Evolutionary conservation across 805 yeast genomes (phyloP).

Genomic region (Pichia paraexigua): DNA sequence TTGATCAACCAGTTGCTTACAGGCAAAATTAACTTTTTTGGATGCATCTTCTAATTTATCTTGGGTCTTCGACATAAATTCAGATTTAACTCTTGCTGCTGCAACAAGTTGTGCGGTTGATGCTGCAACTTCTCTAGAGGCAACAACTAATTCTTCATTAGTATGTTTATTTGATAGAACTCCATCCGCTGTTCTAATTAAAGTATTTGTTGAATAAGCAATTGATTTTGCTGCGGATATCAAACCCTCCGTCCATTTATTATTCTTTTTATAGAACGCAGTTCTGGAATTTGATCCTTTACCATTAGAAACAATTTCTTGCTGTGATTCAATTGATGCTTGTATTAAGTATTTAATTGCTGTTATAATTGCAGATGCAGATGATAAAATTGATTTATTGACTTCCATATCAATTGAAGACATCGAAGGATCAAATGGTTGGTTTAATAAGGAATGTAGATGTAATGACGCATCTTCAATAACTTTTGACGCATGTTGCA

Average conservation of each 20-base stretch:
- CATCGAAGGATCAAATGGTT: constrained; percentile 42
- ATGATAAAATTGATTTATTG: constrained; percentile 66
- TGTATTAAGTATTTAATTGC: constrained; percentile 65
- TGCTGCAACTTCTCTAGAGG: constrained; percentile 87
- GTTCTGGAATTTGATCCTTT: constrained; percentile 58
- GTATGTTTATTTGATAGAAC: constrained; percentile 52
- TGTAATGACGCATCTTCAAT: constrained; percentile 59
- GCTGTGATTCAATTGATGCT: constrained; percentile 74
- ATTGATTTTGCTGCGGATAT: constrained; percentile 85
- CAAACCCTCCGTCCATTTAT: constrained; percentile 90
- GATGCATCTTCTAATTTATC: constrained; percentile 64
- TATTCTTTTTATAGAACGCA: constrained; percentile 78
- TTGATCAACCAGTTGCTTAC: constrained; percentile 60
- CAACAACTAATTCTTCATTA: constrained; percentile 79
- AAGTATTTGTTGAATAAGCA: constrained; percentile 72
- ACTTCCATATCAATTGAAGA: constrained; percentile 56
- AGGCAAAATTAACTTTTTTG: constrained; percentile 64
- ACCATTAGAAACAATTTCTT: constrained; percentile 62
- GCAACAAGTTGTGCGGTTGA: constrained; percentile 90
- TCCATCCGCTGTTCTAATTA: constrained; percentile 83
- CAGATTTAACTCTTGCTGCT: constrained; percentile 81
- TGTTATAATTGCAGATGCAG: constrained; percentile 73
- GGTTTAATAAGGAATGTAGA: constrained; percentile 42
- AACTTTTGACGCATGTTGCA: constrained; percentile 63
- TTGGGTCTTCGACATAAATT: constrained; percentile 68